Base-by-base conservation (phyloP, 176 grass and related monocot species). In the Rhynchospora pubera region DNA sequence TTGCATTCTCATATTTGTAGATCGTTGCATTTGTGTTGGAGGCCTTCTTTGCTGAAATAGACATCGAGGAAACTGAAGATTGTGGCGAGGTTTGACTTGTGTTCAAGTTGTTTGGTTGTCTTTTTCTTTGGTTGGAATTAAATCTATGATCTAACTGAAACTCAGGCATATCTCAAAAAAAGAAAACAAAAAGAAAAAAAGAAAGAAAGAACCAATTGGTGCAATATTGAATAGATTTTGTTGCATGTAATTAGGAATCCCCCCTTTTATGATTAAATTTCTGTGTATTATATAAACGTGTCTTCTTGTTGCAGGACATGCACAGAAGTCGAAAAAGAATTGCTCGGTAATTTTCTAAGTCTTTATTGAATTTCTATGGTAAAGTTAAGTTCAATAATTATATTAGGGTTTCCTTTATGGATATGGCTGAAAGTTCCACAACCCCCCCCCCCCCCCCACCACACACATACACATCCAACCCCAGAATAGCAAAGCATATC, bases 21-120 rank as follows among this genome's bases (percentile, higher is more conserved):
- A 89, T 98, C 86, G 83, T 98, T 72, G 95, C 95, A 85, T 98
- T 98, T 89, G 89, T 98, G 42, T 77, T 98, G 85, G 95, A 98
- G 68, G 95, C 95, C 63, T 98, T 98, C 86, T 98, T 98, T 87
- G 90, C 95, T 75, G 92, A 98, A 89, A 98, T 98, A 90, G 95
- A 98, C 55, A 90, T 98, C 26, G 95, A 94, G 86, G 91, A 94
- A 85, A 62, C 65, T 66, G 88, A 86, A 73, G 30, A 67, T 87
- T 45, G 77, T 50, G 67, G 43, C 26, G 69, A 89, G 92, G 92
- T 94, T 85, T 65, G 77, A 86, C 32, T 26, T 46, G 9, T 84
- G 15, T 46, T 39, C 85, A 11, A 78, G 46, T 55, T 80, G 34
- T 65, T 1, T 60, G 68, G n/a, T n/a, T n/a, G n/a, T n/a, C n/a